Base-by-base conservation (phyloP, 306 rosid genomes). In the Canavalia gladiata region DNA sequence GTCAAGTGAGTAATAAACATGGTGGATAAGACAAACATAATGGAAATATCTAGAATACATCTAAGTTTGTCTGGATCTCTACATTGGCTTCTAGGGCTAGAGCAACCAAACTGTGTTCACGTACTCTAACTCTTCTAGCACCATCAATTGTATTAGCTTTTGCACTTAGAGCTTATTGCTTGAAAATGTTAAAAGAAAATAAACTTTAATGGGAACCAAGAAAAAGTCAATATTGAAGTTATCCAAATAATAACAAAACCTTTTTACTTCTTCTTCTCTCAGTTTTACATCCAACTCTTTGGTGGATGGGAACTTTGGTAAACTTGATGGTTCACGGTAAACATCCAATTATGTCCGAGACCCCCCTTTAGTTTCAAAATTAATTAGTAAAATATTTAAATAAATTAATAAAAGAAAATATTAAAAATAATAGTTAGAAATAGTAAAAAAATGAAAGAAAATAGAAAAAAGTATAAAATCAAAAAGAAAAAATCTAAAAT, bases 81-180 rank as follows among this genome's bases (percentile, higher is more conserved):
- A 94, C 97, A 83, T 90, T 94, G 67, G 97, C 94, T 87, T 91
- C 97, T 25, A 97, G 98, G 75, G 91, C 93, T 1, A 97, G 95
- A 82, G 89, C 72, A 60, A 95, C 94, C 80, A 88, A 89, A 66
- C 89, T 87, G 18, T 88, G 90, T 25, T 94, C 95, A 45, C 92
- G 98, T 60, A 63, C 84, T 84, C 89, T 84, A 33, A 84, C 92
- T 84, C 85, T 94, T 84, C 77, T 90, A 11, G 75, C 84, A 74
- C 91, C 95, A 74, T 90, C 98, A 71, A 58, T 85, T 7, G 85
- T 92, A 76, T 77, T 82, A 74, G 86, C 39, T 89, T 91, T 94
- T 58, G 87, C 95, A 78, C 41, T 88, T 35, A 72, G 76, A 85
- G 88, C 87, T 70, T 88, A 90, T 74, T 83, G 97, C 91, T 97